Evolutionary conservation across 2,329 filamentous ascomycete species (phyloP).

Genomic region (Fusarium redolens): DNA sequence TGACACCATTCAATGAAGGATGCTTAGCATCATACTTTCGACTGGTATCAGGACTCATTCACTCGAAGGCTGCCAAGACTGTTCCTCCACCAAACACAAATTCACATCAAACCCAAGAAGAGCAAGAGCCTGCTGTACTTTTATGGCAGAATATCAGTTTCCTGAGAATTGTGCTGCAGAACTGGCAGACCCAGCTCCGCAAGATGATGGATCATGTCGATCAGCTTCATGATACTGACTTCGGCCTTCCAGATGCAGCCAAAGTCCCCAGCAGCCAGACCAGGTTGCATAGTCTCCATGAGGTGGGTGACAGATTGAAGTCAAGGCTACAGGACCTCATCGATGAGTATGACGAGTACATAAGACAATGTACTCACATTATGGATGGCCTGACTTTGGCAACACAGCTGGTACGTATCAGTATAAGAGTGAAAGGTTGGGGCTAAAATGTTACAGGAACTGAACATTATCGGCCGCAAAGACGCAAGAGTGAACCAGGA

Average conservation of each 20-base stretch:
- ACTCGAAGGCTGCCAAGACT: not conserved
- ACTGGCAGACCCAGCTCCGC: slow-evolving; percentile 5
- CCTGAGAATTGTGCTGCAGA: not conserved
- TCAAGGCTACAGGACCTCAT: not conserved
- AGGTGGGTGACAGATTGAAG: not conserved
- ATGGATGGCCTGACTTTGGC: not conserved
- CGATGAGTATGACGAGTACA: slow-evolving; percentile 7
- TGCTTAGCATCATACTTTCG: not conserved
- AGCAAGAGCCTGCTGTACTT: not conserved
- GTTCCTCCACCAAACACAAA: accelerated
- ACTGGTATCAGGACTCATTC: not conserved
- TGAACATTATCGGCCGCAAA: not conserved
- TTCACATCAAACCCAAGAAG: accelerated
- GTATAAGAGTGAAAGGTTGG: accelerated
- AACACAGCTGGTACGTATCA: not conserved
- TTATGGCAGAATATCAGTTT: not conserved
- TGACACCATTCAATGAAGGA: not conserved
- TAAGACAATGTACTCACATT: not conserved
- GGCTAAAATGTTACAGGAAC: not conserved
- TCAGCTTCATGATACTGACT: not conserved
- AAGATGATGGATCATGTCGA: not conserved
- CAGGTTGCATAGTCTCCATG: not conserved
- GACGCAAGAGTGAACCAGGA: not conserved
- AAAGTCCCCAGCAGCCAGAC: accelerated
- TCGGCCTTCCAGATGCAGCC: not conserved